Percentiles rank a stretch among this genome's conserved stretches.
Evolutionary conservation across 176 grass and related monocot genomes (phyloP).

Genomic region (Rhipidocladum racemiflorum): DNA sequence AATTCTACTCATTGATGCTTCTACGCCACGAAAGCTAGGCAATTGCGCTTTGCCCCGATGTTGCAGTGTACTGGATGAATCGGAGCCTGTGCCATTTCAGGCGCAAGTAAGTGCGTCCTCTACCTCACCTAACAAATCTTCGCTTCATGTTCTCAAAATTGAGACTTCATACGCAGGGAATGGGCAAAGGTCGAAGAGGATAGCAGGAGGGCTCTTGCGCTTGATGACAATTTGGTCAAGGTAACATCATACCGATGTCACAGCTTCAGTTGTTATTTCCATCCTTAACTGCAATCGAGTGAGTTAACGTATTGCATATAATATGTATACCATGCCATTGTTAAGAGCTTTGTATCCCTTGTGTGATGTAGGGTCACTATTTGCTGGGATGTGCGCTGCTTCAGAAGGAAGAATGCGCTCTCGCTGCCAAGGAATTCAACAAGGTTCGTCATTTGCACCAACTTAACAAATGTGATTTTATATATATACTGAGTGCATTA

Average conservation of each 20-base stretch:
- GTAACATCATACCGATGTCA: constrained; percentile 21
- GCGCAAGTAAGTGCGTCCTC: constrained; percentile 49
- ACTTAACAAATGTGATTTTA: too few species aligned
- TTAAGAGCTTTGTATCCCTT: background rate
- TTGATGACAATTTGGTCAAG: constrained; percentile 65
- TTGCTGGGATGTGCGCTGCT: constrained; percentile 67
- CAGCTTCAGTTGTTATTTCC: background rate
- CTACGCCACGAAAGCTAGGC: constrained; percentile 41
- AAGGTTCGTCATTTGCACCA: constrained; percentile 54
- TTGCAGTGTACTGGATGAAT: constrained; percentile 81
- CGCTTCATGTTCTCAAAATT: background rate
- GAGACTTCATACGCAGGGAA: constrained; percentile 32
- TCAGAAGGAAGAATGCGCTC: constrained; percentile 52
- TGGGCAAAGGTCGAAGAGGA: constrained; percentile 86
- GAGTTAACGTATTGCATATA: background rate
- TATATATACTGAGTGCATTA: background rate
- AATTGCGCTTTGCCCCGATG: constrained; percentile 71
- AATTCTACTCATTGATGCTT: background rate
- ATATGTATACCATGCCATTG: background rate
- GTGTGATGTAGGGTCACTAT: constrained; percentile 54
- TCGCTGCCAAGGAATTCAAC: constrained; percentile 50
- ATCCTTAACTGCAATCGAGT: background rate
- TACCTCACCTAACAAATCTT: background rate
- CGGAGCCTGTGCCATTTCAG: constrained; percentile 64
- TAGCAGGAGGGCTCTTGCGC: constrained; percentile 74